phyloP scores from a whole-genome alignment of 306 rosid genomes.

The Fragaria vesca region DNA sequence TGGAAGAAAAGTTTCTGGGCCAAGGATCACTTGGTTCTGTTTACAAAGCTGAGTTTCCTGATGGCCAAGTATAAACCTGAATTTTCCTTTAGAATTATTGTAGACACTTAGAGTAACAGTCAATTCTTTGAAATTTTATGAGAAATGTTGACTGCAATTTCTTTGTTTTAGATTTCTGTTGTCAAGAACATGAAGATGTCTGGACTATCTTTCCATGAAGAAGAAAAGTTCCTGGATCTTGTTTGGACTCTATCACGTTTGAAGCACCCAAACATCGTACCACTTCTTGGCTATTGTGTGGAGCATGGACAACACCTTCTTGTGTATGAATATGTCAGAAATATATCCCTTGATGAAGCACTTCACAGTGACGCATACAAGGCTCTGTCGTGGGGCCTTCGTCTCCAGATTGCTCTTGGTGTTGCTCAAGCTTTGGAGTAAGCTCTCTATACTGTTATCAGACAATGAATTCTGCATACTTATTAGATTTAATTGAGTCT shows the following conservation, averaged over 20 bases:
- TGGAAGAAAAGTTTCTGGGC: slow-evolving; percentile 65
- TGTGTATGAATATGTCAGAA: slow-evolving; percentile 64
- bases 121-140: slow-evolving; percentile 12
- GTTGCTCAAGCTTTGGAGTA: slow-evolving; percentile 90
- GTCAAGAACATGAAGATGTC: slow-evolving; percentile 73
- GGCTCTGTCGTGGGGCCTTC: slow-evolving; percentile 76
- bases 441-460: slow-evolving; percentile 32
- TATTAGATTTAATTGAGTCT: not conserved
- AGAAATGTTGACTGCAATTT: slow-evolving; percentile 6
- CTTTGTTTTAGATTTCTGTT: slow-evolving; percentile 53
- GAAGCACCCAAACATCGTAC: slow-evolving; percentile 77
- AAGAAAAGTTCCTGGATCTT: slow-evolving; percentile 77
- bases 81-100: not conserved
- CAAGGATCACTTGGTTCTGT: slow-evolving; percentile 91
- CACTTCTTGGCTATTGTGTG: slow-evolving; percentile 73
- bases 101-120: slow-evolving; percentile 11
- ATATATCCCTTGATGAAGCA: slow-evolving; percentile 61
- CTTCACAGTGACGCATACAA: slow-evolving; percentile 58
- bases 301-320: slow-evolving; percentile 90
- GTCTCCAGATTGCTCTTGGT: slow-evolving; percentile 72
- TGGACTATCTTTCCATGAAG: slow-evolving; percentile 62
- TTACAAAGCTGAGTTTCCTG: slow-evolving; percentile 79
- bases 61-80: slow-evolving; percentile 59
- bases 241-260: slow-evolving; percentile 69
- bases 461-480: not conserved